Base-by-base conservation (phyloP, 805 yeast genomes). In the Kurtzmaniella fragi region DNA sequence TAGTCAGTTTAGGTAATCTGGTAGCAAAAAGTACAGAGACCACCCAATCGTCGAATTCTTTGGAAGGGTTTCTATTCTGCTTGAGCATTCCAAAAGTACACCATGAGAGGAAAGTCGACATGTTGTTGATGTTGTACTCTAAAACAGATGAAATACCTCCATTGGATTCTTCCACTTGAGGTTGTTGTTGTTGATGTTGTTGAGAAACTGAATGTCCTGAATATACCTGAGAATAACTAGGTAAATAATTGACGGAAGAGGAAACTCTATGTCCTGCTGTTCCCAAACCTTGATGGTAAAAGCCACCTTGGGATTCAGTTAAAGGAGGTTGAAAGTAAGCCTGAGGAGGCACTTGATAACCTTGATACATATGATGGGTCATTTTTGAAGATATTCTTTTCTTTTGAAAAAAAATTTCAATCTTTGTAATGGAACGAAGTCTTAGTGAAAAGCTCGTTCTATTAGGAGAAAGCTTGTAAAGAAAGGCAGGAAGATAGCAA, bases 81-180 rank as follows among this genome's bases (percentile, higher is more conserved):
- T 76, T 78, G 54, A 83, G 71, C 54, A 84, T 70, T 25, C 87
- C 82, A 48, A 73, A 82, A 11, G 85, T 71, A 59, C 87, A 76
- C 71, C 89, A 78, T 37, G 88, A 72, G 35, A 88, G 68, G 52
- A 87, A 93, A 42, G 82, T 80, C 7, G 95, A 73, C 95, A 90
- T 90, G 42, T 72, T 65, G 31, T 73, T 73, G 39, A 88, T 62
- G 47, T 87, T 89, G 59, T 91, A 90, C 57, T 89, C 96, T 54
- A 86, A 70, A 27, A 78, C 82, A 12, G 82, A 72, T 29, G 82
- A 71, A 34, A 87, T 91, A 44, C 95, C 96, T 32, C 96, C 96
- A 32, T 70, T 58, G 3, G 26, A 36, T 17, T 36, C 39, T 7
- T 27, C 32, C 5, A 15, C 17, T n/a, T 15, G 12, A 12, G 33